Evolutionary conservation across 306 rosid genomes (phyloP).

Genomic region (Carpinus viminea): DNA sequence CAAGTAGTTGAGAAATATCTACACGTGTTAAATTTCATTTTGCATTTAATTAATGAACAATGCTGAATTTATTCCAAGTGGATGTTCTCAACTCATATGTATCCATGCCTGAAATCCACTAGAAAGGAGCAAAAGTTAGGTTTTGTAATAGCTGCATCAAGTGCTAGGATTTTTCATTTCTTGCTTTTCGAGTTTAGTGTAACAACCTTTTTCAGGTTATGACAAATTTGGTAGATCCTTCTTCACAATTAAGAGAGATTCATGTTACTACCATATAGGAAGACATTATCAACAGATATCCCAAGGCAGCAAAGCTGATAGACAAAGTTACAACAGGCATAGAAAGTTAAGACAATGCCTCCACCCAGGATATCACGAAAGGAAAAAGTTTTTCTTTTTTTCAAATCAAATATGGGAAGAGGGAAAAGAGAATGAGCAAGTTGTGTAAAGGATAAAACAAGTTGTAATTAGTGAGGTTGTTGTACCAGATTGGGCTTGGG

Average conservation of each 20-base stretch:
- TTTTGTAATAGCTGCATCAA: neutral
- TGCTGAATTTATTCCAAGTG: constrained; percentile 12
- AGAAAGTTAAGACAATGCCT: constrained; percentile 60
- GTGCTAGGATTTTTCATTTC: neutral
- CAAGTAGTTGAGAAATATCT: too few relatives aligned
- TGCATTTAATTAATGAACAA: neutral
- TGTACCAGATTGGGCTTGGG: too few relatives aligned
- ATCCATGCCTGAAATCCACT: neutral
- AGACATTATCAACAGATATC: constrained; percentile 73
- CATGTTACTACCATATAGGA: constrained; percentile 53
- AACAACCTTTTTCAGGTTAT: constrained; percentile 61
- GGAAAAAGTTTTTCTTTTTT: too few relatives aligned
- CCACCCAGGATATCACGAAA: too few relatives aligned
- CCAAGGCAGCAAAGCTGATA: constrained; percentile 68
- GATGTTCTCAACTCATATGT: neutral
- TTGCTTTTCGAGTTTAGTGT: neutral
- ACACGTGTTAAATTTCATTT: too few relatives aligned
- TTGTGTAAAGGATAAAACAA: too few relatives aligned
- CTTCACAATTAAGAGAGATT: too few relatives aligned
- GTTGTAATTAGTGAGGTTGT: too few relatives aligned
- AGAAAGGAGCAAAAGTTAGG: neutral
- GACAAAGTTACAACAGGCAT: constrained; percentile 60
- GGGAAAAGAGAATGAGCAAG: too few relatives aligned
- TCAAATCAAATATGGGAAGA: too few relatives aligned
- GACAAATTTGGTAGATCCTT: constrained; percentile 72